Evolutionary conservation across 176 grass and related monocot species (phyloP).

Genomic region (Coix lacrymajobi): DNA sequence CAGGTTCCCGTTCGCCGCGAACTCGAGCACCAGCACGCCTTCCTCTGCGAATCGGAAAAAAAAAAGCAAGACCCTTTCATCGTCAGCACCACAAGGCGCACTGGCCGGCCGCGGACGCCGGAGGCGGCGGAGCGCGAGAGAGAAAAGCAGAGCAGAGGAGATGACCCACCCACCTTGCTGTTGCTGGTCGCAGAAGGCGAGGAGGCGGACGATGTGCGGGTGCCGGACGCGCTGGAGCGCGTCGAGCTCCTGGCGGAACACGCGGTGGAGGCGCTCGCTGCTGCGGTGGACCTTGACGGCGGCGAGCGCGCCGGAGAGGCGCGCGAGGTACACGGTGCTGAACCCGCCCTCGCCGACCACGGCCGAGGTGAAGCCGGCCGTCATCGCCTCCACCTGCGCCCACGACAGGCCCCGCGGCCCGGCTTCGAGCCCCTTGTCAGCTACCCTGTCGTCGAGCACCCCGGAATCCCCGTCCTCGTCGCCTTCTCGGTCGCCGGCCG

Average conservation of each 20-base stretch:
- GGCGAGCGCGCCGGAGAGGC: constrained; percentile 57
- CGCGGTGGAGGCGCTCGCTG: constrained; percentile 92
- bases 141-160: not conserved
- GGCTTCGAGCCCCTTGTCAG: not conserved
- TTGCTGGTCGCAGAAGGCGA: constrained; percentile 86
- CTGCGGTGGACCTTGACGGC: constrained; percentile 89
- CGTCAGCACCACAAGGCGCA: not conserved
- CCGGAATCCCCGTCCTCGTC: constrained; percentile 25
- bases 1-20: constrained; percentile 84
- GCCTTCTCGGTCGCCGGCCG: constrained; percentile 22
- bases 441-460: constrained; percentile 23
- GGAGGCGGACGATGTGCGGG: constrained; percentile 75
- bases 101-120: not conserved
- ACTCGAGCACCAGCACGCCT: constrained; percentile 83
- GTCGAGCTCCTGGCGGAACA: constrained; percentile 90
- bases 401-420: constrained; percentile 42
- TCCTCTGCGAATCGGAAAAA: constrained; percentile 46
- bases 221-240: constrained; percentile 65
- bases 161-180: constrained; percentile 47
- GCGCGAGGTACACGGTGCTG: constrained; percentile 88
- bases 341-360: constrained; percentile 90
- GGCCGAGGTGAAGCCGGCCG: constrained; percentile 51
- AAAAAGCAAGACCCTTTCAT: not conserved
- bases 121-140: too few relatives aligned
- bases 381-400: constrained; percentile 73